Evolutionary conservation across 352 stramenopile species (phyloP), one percentile per base, ranked within the genome.

Genomic region (Pythium inflatum): DNA sequence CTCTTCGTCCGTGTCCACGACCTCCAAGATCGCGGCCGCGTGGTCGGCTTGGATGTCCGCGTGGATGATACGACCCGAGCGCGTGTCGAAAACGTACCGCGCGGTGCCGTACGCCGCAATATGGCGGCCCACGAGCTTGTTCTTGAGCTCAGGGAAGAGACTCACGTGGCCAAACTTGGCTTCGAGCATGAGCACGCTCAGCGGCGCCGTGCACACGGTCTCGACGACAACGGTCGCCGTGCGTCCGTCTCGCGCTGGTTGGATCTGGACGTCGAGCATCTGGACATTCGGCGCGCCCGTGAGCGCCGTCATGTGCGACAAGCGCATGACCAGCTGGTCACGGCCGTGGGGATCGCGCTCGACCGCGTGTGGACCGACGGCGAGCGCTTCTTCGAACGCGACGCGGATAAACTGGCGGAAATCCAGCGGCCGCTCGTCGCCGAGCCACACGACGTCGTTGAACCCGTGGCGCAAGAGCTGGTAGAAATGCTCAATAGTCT

Each of bases 11-110:
- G 57, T 46, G 57, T 64, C 57, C 28, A 64, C 57, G 16, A 62
- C 20, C 38, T 62, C 12, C 12, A 62, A n/a, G 55, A 62, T 62
- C 25, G 55, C 55, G 25, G 7, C 25, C 2, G 55, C 55, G 55
- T 62, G 55, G 55, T 62, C 55, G 24, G 41, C 55, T n/a, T 62
- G 55, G 38, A 62, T 25, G 14, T 62, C 24, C 13, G 55, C 55
- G 3, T 30, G n/a, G 2, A 62, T 31, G 20, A 62, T 62, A 16
- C 55, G 55, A 11, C 40, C 40, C 3, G 55, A 53, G 2, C 40
- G 22, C 5, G 28, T 9, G 27, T 62, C 41, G 25, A 62, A 62
- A 24, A 62, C 55, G 38, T 62, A 62, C 6, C 55, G 38, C 18
- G 55, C 55, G 16, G 41, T 40, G 38, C 55, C 55, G 27, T 62